phyloP scores from a whole-genome alignment of 2,329 filamentous ascomycete genomes.

The Colletotrichum plurivorum region DNA sequence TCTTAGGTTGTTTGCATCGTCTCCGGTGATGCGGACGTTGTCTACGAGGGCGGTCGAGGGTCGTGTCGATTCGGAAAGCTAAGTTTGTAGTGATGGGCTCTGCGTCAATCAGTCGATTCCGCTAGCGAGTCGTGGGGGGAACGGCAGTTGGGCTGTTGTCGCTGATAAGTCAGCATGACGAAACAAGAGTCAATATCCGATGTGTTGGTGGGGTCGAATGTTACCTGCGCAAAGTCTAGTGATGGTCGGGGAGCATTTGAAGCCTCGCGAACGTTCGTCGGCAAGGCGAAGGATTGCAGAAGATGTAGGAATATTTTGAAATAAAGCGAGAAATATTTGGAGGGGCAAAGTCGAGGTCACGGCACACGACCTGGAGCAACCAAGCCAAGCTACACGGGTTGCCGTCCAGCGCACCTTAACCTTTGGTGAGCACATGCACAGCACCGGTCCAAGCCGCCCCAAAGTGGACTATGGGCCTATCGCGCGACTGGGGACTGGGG shows the following conservation, averaged over 20 bases:
- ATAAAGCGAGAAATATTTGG: constrained; percentile 31
- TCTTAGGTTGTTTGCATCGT: constrained; percentile 46
- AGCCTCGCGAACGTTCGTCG: constrained; percentile 4
- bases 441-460: constrained; percentile 27
- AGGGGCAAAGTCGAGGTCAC: constrained; percentile 35
- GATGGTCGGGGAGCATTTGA: constrained; percentile 5
- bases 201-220: constrained; percentile 34
- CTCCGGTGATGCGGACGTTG: constrained; percentile 8
- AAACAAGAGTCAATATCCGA: constrained; percentile 39
- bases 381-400: constrained; percentile 5
- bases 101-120: constrained; percentile 34
- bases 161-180: constrained; percentile 41
- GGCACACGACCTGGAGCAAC: constrained; percentile 30
- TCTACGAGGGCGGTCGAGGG: constrained; percentile 1
- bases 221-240: constrained; percentile 23
- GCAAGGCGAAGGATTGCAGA: constrained; percentile 14
- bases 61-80: background rate
- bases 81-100: constrained; percentile 7
- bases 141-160: constrained; percentile 32
- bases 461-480: constrained; percentile 26
- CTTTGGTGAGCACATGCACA: constrained; percentile 35
- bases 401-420: constrained; percentile 1
- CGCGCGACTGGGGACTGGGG: constrained; percentile 7
- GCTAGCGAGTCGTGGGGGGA: constrained; percentile 30
- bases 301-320: constrained; percentile 5